Base-by-base conservation (phyloP, 345 rosid genomes). In the Eucalyptus pumila region DNA sequence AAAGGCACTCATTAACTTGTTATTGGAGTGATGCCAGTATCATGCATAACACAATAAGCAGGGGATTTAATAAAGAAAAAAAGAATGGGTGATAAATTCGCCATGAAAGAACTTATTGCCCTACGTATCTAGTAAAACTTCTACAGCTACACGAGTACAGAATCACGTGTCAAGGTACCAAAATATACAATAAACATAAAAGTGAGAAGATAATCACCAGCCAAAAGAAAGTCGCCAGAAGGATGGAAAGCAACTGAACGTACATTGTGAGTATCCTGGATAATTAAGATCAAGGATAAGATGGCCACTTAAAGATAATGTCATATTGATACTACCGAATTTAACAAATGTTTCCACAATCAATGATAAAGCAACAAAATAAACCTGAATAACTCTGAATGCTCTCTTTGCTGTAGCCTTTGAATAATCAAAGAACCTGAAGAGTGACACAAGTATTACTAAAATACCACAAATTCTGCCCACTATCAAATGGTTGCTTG, bases 241-340 rank as follows among this genome's bases (percentile, higher is more conserved):
- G 97, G 99, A 94, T 96, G 98, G 92, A 95, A 96, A 72, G 95
- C 93, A 87, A 97, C 91, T 44, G 98, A 95, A n/a, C 98, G 95
- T 49, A 96, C 97, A 76, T 96, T 95, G 90, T 96, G 97, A 30
- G 97, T 95, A 89, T 96, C 99, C 99, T 96, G 93, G 87, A 90
- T 81, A 90, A 89, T 90, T 86, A 58, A 56, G 80, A 86, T 87
- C 69, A 88, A 54, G 80, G 14, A 48, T 88, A 86, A 88, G 37
- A 40, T 54, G 60, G 81, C 30, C 86, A 56, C 45, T 86, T 56
- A 49, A 58, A 45, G 23, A 65, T 62, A 86, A 48, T 47, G 14
- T 60, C 44, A 37, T 34, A 47, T 34, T 89, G 51, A 67, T 24
- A 67, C 27, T 37, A 72, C 45, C 8, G 5, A 44, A 67, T 49